These are phyloP conservation scores for Acanthamoeba castellanii DNA, from an alignment of 208 protist species.

Conservation along the genomic window DNA sequence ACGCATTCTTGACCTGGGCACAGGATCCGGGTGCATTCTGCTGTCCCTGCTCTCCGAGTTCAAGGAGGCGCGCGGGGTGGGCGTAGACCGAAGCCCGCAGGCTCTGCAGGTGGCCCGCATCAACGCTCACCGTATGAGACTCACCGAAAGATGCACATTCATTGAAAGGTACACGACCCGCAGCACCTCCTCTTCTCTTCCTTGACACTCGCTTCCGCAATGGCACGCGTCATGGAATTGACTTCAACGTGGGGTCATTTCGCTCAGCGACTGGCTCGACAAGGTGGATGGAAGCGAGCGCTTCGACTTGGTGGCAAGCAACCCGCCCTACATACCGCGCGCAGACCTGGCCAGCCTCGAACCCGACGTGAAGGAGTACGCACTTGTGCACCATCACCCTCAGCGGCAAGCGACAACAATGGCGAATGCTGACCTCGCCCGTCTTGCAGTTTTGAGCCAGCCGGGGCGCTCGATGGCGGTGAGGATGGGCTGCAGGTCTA, in stretches of 20 bases:
- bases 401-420: background rate
- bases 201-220: no score
- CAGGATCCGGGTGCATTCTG: constrained; percentile 55
- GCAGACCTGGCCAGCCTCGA: constrained; percentile 4
- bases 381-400: background rate
- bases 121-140: constrained; percentile 24
- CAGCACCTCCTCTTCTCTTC: background rate
- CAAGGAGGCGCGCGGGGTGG: background rate
- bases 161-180: background rate
- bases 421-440: background rate
- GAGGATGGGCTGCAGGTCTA: constrained; percentile 52
- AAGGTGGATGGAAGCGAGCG: background rate
- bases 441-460: constrained; percentile 38
- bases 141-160: background rate
- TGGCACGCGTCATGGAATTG: background rate
- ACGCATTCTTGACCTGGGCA: constrained; percentile 64
- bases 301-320: constrained; percentile 46
- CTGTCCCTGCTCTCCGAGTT: constrained; percentile 59
- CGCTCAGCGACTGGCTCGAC: constrained; percentile 51
- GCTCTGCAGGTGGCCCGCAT: constrained; percentile 11
- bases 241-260: background rate
- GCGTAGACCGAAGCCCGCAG: background rate
- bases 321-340: constrained; percentile 58
- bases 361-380: background rate
- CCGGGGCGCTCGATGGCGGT: constrained; percentile 40